Evolutionary conservation across 441 rosid species (phyloP), one percentile per base, ranked within the genome.

Genomic region (Croton setiger): DNA sequence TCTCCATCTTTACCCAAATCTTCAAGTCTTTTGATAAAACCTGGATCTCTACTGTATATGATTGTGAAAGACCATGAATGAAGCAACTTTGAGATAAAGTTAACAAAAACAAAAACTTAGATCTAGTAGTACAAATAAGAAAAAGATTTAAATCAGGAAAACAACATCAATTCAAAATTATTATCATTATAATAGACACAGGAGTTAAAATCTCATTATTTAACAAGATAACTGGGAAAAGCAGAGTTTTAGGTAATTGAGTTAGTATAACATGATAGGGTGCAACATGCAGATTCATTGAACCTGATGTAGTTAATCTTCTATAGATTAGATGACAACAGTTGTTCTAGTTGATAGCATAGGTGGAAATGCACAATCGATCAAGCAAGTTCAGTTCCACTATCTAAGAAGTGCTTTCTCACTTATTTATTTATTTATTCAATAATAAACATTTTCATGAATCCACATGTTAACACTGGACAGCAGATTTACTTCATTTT

Each of bases 21-120:
- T 70, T 74, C 78, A 41, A 45, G 67, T 66, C 85, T 84, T 77
- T 83, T 83, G 44, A 90, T 76, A 71, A 71, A 92, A 57, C 98
- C 98, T 2, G 99, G 98, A 81, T 94, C 94, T 80, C 85, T 87
- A 51, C 98, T 88, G 94, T 83, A 90, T 49, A 54, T 47, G 71
- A 70, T 55, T 54, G 27, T 35, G 60, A 27, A 56, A 68, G 62
- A 66, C 33, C 41, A 72, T 66, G 23, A 74, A 52, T 44, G 52
- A 53, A 69, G 21, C 21, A 52, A 45, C 3, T 41, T 51, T 27
- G 21, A 17, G 36, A 11, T 14, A 7, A 48, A 60, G 21, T 35
- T 15, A 14, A 48, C 33, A 15, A 35, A 36, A 39, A 27, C 31
- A 27, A 27, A 63, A 66, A 5, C 60, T 51, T 21, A 43, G 62